Evolutionary conservation across 2,329 filamentous ascomycete species (phyloP), one percentile per base, ranked within the genome.

Genomic region (Trichoderma breve): DNA sequence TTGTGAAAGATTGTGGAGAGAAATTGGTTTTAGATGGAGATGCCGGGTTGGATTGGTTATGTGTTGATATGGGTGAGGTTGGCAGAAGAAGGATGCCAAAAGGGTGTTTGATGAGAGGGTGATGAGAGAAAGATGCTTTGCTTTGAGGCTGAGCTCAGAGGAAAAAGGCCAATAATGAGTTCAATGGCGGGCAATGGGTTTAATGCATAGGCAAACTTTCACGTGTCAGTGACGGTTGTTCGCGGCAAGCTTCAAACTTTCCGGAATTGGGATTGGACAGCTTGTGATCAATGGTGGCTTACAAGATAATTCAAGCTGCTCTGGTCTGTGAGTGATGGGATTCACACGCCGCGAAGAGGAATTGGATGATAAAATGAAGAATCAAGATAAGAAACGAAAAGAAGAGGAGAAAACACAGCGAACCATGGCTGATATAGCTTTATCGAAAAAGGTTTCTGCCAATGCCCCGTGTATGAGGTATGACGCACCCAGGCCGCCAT

Each of bases 1-100:
- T 94, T 76, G 74, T 72, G 72, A 64, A 14, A 24, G 61, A 24
- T 72, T 74, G 73, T 70, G 74, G 72, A 64, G 53, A 61, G 60
- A n/a, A 53, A 36, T 51, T 18, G 53, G 6, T 2, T 47, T 36
- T 28, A 21, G 32, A 36, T 21, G n/a, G 61, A 30, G 6, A 34
- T 21, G 30, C 34, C n/a, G 47, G 58, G 15, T 24, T 15, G 11
- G 15, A 51, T 51, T n/a, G 39, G 39, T n/a, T n/a, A 51, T n/a
- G 55, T 26, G n/a, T 21, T 57, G 36, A 53, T 36, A 24, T 53
- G n/a, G 58, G 34, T 63, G 58, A 24, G 21, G 5, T 21, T 53
- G 69, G 43, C 43, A 21, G n/a, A 0, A 72, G 39, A 66, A 73
- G 65, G 64, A 74, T 67, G 74, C 71, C 72, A 57, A 62, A 69